These are phyloP conservation scores for Incumbomyces lentus DNA, from an alignment of 2,329 filamentous ascomycete genomes.

Conservation along the genomic window DNA sequence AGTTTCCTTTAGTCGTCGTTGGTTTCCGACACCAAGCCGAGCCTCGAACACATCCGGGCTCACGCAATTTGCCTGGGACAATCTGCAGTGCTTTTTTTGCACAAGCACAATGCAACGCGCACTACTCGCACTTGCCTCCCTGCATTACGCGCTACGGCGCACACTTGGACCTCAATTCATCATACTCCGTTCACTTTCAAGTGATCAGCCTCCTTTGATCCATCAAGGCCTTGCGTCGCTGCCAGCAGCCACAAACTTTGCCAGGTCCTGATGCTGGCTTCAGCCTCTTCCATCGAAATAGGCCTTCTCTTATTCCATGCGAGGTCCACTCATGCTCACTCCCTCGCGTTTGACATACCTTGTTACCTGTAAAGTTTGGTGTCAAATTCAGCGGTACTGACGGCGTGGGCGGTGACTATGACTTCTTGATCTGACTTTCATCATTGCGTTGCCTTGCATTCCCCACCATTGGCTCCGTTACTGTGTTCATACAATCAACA, in stretches of 20 bases:
- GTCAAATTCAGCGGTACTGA: slow-evolving; percentile 4
- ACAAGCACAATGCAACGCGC: slow-evolving; percentile 9
- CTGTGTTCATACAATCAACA: slow-evolving; percentile 1
- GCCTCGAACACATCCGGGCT: slow-evolving; percentile 17
- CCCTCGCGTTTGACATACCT: slow-evolving; percentile 8
- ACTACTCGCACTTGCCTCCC: slow-evolving; percentile 2
- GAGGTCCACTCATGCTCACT: slow-evolving; percentile 6
- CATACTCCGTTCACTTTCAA: slow-evolving; percentile 10
- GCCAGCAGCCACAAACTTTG: slow-evolving; percentile 10
- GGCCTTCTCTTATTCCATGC: slow-evolving; percentile 6
- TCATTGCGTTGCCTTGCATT: slow-evolving; percentile 13
- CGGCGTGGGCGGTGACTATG: slow-evolving; percentile 8
- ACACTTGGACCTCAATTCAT: slow-evolving; percentile 5
- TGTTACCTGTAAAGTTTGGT: slow-evolving; percentile 7
- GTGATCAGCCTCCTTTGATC: slow-evolving; percentile 15
- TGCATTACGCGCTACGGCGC: slow-evolving; percentile 9
- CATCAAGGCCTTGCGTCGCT: slow-evolving; percentile 7
- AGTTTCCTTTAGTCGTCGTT: slow-evolving; percentile 3
- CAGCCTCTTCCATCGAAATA: background rate
- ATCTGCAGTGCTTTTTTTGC: slow-evolving; percentile 9
- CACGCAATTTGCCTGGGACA: slow-evolving; percentile 13
- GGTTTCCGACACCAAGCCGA: slow-evolving; percentile 19
- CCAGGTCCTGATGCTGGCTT: slow-evolving; percentile 3
- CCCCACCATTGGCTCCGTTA: slow-evolving; percentile 5
- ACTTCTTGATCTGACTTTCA: slow-evolving; percentile 3